Conservation (phyloP, 2,329 filamentous ascomycete genomes). For the Fusarium sp. region DNA sequence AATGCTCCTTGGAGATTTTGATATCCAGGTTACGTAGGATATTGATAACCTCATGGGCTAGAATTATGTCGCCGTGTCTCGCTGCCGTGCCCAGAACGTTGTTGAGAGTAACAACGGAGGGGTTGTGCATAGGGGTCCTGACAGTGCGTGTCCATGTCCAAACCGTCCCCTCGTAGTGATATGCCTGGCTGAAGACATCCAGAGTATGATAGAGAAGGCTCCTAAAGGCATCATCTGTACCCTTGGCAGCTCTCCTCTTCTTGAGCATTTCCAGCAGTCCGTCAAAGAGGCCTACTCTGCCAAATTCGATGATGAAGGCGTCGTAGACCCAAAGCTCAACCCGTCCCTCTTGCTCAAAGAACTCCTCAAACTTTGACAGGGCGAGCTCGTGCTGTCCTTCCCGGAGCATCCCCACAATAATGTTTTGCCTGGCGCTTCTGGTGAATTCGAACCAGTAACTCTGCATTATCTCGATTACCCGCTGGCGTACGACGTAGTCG, state of each 20-base stretch:
- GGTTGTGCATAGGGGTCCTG: slow-evolving; percentile 51
- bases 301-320: slow-evolving; percentile 79
- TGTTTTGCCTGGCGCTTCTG: slow-evolving; percentile 72
- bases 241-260: slow-evolving; percentile 57
- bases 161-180: slow-evolving; percentile 72
- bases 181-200: slow-evolving; percentile 76
- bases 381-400: slow-evolving; percentile 88
- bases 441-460: slow-evolving; percentile 69
- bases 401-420: slow-evolving; percentile 80
- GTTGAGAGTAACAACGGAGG: slow-evolving; percentile 71
- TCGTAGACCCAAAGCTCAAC: slow-evolving; percentile 82
- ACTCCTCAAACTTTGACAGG: slow-evolving; percentile 74
- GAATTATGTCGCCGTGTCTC: slow-evolving; percentile 71
- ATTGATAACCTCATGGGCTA: slow-evolving; percentile 79
- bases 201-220: slow-evolving; percentile 78
- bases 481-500: slow-evolving; percentile 80
- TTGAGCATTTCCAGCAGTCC: slow-evolving; percentile 79
- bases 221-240: slow-evolving; percentile 54
- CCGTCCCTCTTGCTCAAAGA: slow-evolving; percentile 67
- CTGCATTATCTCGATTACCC: slow-evolving; percentile 80
- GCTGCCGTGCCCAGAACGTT: slow-evolving; percentile 80
- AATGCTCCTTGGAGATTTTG: slow-evolving; percentile 75
- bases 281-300: slow-evolving; percentile 78
- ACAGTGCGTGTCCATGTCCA: slow-evolving; percentile 80
- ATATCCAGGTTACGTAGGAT: slow-evolving; percentile 48